Percentiles rank a stretch among this genome's conserved stretches.
Conservation (phyloP, 805 yeast genomes). For the Nakazawaea ernobii region DNA sequence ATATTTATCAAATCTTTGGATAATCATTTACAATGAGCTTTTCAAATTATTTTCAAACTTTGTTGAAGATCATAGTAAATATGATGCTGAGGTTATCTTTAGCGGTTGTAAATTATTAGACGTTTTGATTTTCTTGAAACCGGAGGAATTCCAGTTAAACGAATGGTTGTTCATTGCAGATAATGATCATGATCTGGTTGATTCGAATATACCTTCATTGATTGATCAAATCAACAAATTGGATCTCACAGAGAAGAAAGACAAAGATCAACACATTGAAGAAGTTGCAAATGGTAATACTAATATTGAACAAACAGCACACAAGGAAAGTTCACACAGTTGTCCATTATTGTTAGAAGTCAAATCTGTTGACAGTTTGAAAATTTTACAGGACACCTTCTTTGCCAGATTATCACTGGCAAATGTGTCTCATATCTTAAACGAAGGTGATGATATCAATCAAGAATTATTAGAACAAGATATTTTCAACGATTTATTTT, state of each 20-base stretch:
- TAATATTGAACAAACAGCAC: neutral
- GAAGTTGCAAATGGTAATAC: neutral
- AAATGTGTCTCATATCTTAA: constrained; percentile 61
- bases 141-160: constrained; percentile 69
- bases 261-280: neutral
- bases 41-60: constrained; percentile 23
- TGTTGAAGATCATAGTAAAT: constrained; percentile 19
- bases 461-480: constrained; percentile 46
- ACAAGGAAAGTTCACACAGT: constrained; percentile 15
- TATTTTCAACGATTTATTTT: constrained; percentile 44
- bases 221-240: constrained; percentile 41
- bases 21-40: constrained; percentile 55
- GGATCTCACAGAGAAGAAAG: constrained; percentile 21
- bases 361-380: constrained; percentile 30
- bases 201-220: constrained; percentile 27
- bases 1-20: constrained; percentile 69
- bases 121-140: constrained; percentile 55
- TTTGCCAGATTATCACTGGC: constrained; percentile 61
- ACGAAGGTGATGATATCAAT: constrained; percentile 36
- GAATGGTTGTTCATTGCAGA: constrained; percentile 87
- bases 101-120: constrained; percentile 78
- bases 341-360: constrained; percentile 43
- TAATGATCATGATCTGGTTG: constrained; percentile 17
- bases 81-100: constrained; percentile 38
- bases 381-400: constrained; percentile 48